Base-by-base conservation (phyloP, 108 stramenopile species). In the Craspedostauros australis region DNA sequence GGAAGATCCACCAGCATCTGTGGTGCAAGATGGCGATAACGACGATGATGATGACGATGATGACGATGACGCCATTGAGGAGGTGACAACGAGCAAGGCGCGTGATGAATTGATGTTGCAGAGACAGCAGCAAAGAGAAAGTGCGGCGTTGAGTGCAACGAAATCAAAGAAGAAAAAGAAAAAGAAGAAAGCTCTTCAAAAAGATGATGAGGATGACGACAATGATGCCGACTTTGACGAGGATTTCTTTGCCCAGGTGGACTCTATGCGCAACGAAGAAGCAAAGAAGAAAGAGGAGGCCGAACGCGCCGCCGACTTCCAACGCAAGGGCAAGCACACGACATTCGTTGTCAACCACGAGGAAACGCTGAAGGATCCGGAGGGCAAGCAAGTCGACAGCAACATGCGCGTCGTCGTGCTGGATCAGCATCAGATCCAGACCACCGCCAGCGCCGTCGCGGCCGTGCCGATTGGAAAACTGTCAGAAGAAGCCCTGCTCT, bases 331-430 rank as follows among this genome's bases (percentile, higher is more conserved):
- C 20, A 65, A 65, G 28, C 62, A 72, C 40, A 72, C 71, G 7
- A 61, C 64, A 32, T 72, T 72, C 61, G 53, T 72, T 14, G 39
- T 64, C 20, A 40, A 54, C 15, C 20, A 49, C 2, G 39, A 39
- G 2, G 47, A 50, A 21, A 40, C 9, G 30, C 31, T 22, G 8
- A 30, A 16, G 24, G 51, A 3, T 14, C 0, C 36, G 5, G 62
- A 38, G 27, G 50, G 57, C 5, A 48, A 39, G 20, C 20, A 46
- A 22, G 39, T 51, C 7, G 59, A 54, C 21, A 29, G 61, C 34
- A 61, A 60, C 40, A 60, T 72, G 38, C 51, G 53, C 38, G 60
- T 72, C 5, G 71, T 72, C 3, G 71, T 72, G 5, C 50, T 72
- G 12, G 54, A 64, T 29, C 38, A 42, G 25, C 45, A 42, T 0